A percentile compares a stretch with the other conserved stretches of the same genome.
These are phyloP conservation scores for Trichophyton schoenleinii DNA, from an alignment of 2,329 filamentous ascomycete species.

Conservation along the genomic window DNA sequence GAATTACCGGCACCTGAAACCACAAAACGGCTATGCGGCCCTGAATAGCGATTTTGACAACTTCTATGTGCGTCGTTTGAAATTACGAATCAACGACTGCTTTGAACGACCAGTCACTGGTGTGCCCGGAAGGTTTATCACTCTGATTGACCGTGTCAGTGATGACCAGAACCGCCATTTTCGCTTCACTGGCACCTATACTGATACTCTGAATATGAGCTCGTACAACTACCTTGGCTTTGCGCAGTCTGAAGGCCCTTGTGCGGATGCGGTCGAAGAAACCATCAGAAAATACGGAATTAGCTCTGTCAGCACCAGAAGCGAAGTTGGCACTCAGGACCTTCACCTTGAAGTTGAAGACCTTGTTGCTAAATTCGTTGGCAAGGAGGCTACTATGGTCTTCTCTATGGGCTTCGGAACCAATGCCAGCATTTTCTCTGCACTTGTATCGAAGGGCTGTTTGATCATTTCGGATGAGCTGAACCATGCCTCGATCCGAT, in stretches of 20 bases:
- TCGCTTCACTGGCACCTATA: slow-evolving; percentile 75
- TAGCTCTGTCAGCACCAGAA: slow-evolving; percentile 65
- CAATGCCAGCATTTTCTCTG: slow-evolving; percentile 85
- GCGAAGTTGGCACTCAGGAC: slow-evolving; percentile 76
- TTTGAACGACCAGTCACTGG: slow-evolving; percentile 87
- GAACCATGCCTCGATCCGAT: slow-evolving; percentile 94
- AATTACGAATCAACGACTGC: slow-evolving; percentile 91
- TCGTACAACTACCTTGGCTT: slow-evolving; percentile 99
- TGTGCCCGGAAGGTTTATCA: slow-evolving; percentile 88
- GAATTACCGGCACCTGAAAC: slow-evolving; percentile 72
- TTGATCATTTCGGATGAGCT: slow-evolving; percentile 93
- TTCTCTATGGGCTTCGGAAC: slow-evolving; percentile 99
- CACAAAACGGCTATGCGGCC: slow-evolving; percentile 80
- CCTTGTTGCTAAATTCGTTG: slow-evolving; percentile 79
- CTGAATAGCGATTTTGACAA: slow-evolving; percentile 98
- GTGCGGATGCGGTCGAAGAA: slow-evolving; percentile 84
- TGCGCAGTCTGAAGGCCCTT: slow-evolving; percentile 91
- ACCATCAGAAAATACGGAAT: slow-evolving; percentile 75
- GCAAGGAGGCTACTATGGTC: slow-evolving; percentile 87
- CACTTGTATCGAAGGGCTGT: slow-evolving; percentile 81
- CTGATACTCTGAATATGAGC: slow-evolving; percentile 95
- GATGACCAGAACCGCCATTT: slow-evolving; percentile 87
- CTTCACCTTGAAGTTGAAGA: slow-evolving; percentile 80
- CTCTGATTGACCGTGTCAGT: slow-evolving; percentile 77
- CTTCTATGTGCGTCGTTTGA: slow-evolving; percentile 87